A percentile compares a stretch with the other conserved stretches of the same genome.
phyloP scores from a whole-genome alignment of 768 basidiomycete genomes.

The Termitomyces sp. region DNA sequence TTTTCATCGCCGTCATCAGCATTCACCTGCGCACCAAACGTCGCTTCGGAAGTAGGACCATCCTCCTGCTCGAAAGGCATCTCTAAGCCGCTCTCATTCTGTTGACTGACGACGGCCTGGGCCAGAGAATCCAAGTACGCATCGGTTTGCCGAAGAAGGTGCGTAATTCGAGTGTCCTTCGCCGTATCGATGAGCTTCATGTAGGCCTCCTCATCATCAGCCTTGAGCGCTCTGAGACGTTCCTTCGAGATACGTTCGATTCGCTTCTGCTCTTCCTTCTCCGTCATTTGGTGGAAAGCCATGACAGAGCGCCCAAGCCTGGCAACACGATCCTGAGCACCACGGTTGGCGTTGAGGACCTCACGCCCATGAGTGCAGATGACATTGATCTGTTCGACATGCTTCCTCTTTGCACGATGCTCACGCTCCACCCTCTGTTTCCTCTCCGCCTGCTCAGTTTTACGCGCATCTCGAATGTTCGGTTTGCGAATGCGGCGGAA shows the following conservation, averaged over 20 bases:
- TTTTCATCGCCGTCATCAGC: constrained; percentile 61
- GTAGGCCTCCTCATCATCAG: constrained; percentile 99
- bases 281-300: constrained; percentile 83
- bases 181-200: constrained; percentile 98
- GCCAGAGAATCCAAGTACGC: constrained; percentile 92
- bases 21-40: constrained; percentile 80
- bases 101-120: constrained; percentile 90
- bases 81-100: constrained; percentile 61
- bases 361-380: constrained; percentile 84
- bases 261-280: constrained; percentile 97
- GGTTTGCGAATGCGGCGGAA: constrained; percentile 88
- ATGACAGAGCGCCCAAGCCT: constrained; percentile 80
- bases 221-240: constrained; percentile 95
- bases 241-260: constrained; percentile 96
- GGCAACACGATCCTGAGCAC: constrained; percentile 59
- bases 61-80: constrained; percentile 58
- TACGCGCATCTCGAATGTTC: constrained; percentile 82
- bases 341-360: constrained; percentile 61
- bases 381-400: constrained; percentile 86
- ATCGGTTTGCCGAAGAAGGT: constrained; percentile 92
- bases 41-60: constrained; percentile 78
- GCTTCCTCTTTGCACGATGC: constrained; percentile 92
- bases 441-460: constrained; percentile 86
- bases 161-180: constrained; percentile 98
- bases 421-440: constrained; percentile 92